Conservation (phyloP, 2,329 filamentous ascomycete species). For the Hymenoscyphus repandus region DNA sequence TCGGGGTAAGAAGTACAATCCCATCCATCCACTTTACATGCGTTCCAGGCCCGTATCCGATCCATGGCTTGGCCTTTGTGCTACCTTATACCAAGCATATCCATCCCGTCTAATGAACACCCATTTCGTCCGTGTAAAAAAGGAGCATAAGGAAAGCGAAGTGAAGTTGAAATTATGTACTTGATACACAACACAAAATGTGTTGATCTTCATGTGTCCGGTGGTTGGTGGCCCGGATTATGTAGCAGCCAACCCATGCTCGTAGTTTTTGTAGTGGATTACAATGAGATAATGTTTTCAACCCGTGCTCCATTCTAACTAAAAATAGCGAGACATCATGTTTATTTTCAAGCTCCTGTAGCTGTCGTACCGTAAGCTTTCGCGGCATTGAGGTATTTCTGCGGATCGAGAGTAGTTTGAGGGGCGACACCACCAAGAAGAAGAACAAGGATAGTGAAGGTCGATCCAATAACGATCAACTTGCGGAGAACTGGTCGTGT, state of each 20-base stretch:
- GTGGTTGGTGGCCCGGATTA: neutral
- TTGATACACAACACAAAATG: neutral
- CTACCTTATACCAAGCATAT: neutral
- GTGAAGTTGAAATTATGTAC: conserved; percentile 1
- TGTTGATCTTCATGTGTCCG: neutral
- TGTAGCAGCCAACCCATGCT: neutral
- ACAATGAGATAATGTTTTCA: conserved; percentile 4
- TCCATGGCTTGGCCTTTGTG: too few relatives aligned
- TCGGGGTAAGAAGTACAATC: neutral
- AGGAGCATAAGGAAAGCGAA: neutral
- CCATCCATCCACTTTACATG: neutral
- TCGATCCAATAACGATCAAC: conserved; percentile 61
- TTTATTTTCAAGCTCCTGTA: neutral
- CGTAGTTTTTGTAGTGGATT: neutral
- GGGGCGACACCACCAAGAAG: conserved; percentile 65
- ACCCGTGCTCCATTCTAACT: neutral
- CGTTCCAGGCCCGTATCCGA: too few relatives aligned
- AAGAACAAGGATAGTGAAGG: conserved; percentile 61
- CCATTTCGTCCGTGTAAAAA: neutral
- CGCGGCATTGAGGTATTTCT: conserved; percentile 27
- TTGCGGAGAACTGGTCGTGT: conserved; percentile 74
- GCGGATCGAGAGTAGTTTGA: conserved; percentile 48
- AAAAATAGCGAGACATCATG: neutral
- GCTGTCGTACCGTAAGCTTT: conserved; percentile 17
- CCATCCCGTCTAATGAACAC: neutral